phyloP scores from a whole-genome alignment of 768 basidiomycete species.

The Termitomyces sp. region DNA sequence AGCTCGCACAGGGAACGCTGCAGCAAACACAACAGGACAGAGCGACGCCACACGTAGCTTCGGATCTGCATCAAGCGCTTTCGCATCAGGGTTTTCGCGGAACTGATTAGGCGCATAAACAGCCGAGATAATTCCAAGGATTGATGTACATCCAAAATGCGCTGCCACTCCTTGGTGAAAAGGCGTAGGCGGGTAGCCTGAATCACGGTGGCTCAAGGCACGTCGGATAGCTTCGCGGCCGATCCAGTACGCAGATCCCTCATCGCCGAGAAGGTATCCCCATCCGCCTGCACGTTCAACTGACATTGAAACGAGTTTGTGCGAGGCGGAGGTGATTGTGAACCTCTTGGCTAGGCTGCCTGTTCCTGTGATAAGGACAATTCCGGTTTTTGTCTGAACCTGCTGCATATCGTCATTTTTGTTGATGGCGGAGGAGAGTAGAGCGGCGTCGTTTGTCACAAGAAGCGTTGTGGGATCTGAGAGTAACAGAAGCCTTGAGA shows the following conservation, averaged over 20 bases:
- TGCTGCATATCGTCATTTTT: background rate
- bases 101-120: conserved; percentile 17
- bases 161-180: conserved; percentile 15
- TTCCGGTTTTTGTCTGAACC: conserved; percentile 13
- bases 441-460: conserved; percentile 23
- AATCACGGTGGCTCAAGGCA: conserved; percentile 14
- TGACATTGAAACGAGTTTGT: conserved; percentile 10
- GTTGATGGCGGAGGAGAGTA: conserved; percentile 21
- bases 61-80: conserved; percentile 14
- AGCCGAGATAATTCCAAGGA: conserved; percentile 18
- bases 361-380: conserved; percentile 21
- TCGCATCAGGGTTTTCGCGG: conserved; percentile 2
- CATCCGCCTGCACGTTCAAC: conserved; percentile 19
- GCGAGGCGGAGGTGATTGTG: conserved; percentile 7
- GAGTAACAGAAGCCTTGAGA: conserved; percentile 13
- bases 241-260: conserved; percentile 22
- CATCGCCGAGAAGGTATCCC: conserved; percentile 24
- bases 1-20: conserved; percentile 14
- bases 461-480: conserved; percentile 11
- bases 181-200: conserved; percentile 13
- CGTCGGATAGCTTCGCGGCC: conserved; percentile 20
- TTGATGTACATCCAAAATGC: conserved; percentile 16
- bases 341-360: conserved; percentile 21
- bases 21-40: conserved; percentile 15
- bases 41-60: conserved; percentile 22